A percentile compares a stretch with the other conserved stretches of the same genome.
Conservation (phyloP, 768 basidiomycete genomes). For the Russula brevipes region DNA sequence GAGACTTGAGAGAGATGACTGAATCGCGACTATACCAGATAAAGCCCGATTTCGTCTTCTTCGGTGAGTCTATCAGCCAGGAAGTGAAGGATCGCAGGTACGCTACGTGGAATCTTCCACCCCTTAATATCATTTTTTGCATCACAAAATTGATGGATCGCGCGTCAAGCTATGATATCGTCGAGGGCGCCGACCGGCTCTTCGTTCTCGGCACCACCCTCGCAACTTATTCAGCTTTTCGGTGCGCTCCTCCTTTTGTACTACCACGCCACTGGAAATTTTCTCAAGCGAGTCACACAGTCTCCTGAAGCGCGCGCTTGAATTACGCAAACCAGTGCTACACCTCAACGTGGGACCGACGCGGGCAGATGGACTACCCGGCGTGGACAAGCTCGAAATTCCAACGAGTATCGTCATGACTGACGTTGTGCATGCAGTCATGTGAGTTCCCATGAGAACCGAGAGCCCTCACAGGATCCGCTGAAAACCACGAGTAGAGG, state of each 20-base stretch:
- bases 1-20: not conserved
- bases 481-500: constrained; percentile 40
- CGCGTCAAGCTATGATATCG: constrained; percentile 45
- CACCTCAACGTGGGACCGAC: constrained; percentile 86
- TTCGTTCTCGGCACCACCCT: constrained; percentile 86
- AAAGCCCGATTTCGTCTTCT: constrained; percentile 82
- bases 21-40: constrained; percentile 37
- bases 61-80: constrained; percentile 80
- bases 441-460: constrained; percentile 43
- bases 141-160: not conserved
- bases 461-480: not conserved
- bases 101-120: constrained; percentile 6
- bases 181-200: constrained; percentile 60
- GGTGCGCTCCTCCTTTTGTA: constrained; percentile 39
- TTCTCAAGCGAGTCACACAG: constrained; percentile 35
- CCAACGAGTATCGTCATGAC: constrained; percentile 67
- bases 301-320: constrained; percentile 72
- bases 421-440: constrained; percentile 51
- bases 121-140: not conserved
- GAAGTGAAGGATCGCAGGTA: constrained; percentile 67
- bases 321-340: constrained; percentile 70
- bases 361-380: constrained; percentile 66
- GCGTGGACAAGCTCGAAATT: constrained; percentile 76
- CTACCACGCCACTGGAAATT: not conserved
- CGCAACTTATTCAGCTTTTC: constrained; percentile 89